Percentiles rank a stretch among this genome's conserved stretches.
phyloP scores from a whole-genome alignment of 345 rosid genomes.

The Syzygium aqueum region DNA sequence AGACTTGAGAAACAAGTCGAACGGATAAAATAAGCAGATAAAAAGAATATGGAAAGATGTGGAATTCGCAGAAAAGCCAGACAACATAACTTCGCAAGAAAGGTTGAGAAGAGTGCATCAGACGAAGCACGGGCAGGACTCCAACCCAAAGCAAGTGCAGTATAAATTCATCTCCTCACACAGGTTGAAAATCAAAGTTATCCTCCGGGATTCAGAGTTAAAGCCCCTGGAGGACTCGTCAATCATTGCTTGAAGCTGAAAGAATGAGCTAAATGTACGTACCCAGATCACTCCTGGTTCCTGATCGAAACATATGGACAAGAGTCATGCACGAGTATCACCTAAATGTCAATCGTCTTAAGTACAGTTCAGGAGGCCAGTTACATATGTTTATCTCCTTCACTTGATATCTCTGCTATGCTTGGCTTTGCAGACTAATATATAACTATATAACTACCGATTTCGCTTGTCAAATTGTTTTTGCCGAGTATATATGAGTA shows the following conservation, averaged over 20 bases:
- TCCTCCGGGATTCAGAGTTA: background rate
- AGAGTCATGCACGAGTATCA: conserved; percentile 1
- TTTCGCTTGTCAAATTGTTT: background rate
- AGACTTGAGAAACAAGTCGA: background rate
- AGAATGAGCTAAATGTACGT: no score
- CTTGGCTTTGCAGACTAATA: background rate
- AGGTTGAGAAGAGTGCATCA: background rate
- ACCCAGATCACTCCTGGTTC: no score
- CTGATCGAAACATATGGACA: no score
- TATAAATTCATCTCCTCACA: background rate
- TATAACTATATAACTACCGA: background rate
- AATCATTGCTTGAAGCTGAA: conserved; percentile 1
- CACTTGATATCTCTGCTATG: background rate
- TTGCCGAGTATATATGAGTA: background rate
- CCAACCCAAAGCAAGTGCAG: background rate
- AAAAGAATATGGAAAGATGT: background rate
- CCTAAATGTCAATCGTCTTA: background rate
- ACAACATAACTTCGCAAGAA: background rate
- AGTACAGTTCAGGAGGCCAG: background rate
- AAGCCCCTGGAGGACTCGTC: background rate
- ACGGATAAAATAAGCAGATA: no score
- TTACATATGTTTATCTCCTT: background rate
- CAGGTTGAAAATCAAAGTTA: background rate
- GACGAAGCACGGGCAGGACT: background rate
- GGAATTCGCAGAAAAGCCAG: background rate